Conservation (phyloP, 208 protist species). For the Trypanosoma avium region DNA sequence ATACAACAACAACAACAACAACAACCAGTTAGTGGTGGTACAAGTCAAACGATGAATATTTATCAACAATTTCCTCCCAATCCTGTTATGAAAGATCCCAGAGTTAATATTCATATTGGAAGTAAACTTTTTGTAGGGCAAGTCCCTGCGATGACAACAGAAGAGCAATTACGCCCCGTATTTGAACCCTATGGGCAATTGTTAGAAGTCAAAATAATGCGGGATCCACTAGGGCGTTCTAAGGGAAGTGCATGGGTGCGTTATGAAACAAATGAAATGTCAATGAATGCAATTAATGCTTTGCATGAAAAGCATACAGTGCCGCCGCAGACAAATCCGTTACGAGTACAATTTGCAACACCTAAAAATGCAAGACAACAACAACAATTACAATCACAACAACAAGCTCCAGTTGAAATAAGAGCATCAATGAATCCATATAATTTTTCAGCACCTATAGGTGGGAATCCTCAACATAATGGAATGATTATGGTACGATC, state of each 20-base stretch:
- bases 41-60: slow-evolving; percentile 10
- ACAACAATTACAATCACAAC: slow-evolving; percentile 13
- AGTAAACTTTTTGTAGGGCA: slow-evolving; percentile 89
- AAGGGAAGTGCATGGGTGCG: slow-evolving; percentile 85
- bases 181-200: slow-evolving; percentile 69
- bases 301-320: slow-evolving; percentile 80
- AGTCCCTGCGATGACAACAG: slow-evolving; percentile 81
- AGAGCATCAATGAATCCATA: slow-evolving; percentile 10
- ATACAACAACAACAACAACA: slow-evolving; percentile 4
- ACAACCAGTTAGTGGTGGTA: too few species aligned
- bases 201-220: slow-evolving; percentile 86
- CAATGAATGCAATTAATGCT: slow-evolving; percentile 59
- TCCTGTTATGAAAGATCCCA: slow-evolving; percentile 7
- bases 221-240: slow-evolving; percentile 66
- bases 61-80: slow-evolving; percentile 8
- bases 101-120: slow-evolving; percentile 46
- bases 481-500: slow-evolving; percentile 22
- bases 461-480: slow-evolving; percentile 6
- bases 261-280: slow-evolving; percentile 65
- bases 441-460: slow-evolving; percentile 19
- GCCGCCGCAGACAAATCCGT: slow-evolving; percentile 82
- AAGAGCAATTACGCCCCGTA: slow-evolving; percentile 74
- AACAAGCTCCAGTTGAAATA: background rate
- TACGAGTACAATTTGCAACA: slow-evolving; percentile 77
- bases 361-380: slow-evolving; percentile 32